phyloP scores from a whole-genome alignment of 768 basidiomycete species.

The Phaeolepiota aurea region DNA sequence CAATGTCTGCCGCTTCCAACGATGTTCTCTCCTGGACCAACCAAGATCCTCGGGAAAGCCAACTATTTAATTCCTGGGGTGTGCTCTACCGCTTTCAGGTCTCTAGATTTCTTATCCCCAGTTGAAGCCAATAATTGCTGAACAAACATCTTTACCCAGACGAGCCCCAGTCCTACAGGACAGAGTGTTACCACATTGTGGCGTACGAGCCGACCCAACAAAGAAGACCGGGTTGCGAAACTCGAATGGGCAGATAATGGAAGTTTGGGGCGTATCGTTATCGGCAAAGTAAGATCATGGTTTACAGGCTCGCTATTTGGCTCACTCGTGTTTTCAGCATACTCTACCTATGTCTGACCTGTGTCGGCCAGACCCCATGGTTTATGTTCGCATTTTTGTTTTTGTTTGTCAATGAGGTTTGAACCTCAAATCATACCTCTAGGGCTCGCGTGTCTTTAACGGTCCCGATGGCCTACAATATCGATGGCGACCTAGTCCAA shows the following conservation, averaged over 20 bases:
- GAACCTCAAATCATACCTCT: conserved; percentile 8
- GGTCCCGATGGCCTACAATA: conserved; percentile 79
- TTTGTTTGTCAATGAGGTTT: neutral
- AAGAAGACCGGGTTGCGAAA: conserved; percentile 83
- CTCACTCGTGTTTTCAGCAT: conserved; percentile 38
- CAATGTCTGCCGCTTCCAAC: conserved; percentile 46
- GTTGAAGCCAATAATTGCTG: neutral
- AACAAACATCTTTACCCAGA: conserved; percentile 34
- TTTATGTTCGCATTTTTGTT: conserved; percentile 38
- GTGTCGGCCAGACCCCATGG: conserved; percentile 57
- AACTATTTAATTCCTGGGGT: conserved; percentile 76
- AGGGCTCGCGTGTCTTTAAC: conserved; percentile 66
- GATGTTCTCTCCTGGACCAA: conserved; percentile 84
- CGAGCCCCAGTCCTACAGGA: conserved; percentile 51
- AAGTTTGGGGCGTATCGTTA: conserved; percentile 75
- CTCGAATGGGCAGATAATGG: conserved; percentile 83
- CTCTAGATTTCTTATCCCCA: conserved; percentile 15
- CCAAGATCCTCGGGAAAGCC: conserved; percentile 77
- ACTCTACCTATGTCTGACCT: conserved; percentile 78
- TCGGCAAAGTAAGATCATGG: conserved; percentile 59
- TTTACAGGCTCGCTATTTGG: conserved; percentile 12
- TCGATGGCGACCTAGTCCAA: conserved; percentile 68
- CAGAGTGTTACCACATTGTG: conserved; percentile 71
- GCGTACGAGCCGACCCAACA: conserved; percentile 75
- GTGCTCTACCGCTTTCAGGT: conserved; percentile 78